Evolutionary conservation across 2,329 filamentous ascomycete species (phyloP).

Genomic region (Cladosporium cucumerinum): DNA sequence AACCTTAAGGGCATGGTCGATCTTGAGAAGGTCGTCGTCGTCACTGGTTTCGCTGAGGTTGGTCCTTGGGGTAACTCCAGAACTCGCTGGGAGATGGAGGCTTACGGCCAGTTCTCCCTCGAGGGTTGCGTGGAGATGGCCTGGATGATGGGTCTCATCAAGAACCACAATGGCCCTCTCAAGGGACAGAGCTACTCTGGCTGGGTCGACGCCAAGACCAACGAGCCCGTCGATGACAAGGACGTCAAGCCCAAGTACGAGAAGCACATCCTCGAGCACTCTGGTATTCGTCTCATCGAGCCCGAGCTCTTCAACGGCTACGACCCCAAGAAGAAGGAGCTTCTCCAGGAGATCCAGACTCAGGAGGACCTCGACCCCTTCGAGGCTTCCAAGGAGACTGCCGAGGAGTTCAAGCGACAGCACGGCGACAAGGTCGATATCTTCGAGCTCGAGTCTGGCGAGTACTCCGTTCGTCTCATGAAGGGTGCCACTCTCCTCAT

Average conservation of each 20-base stretch:
- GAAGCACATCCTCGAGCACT: slow-evolving; percentile 92
- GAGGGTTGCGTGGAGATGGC: slow-evolving; percentile 99
- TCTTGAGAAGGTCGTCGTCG: slow-evolving; percentile 94
- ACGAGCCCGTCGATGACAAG: slow-evolving; percentile 95
- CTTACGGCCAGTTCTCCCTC: slow-evolving; percentile 90
- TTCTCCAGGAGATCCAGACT: slow-evolving; percentile 96
- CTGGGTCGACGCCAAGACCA: slow-evolving; percentile 92
- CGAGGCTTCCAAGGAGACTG: slow-evolving; percentile 94
- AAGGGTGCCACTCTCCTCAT: slow-evolving; percentile 95
- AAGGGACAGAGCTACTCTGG: slow-evolving; percentile 97
- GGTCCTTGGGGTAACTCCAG: slow-evolving; percentile 98
- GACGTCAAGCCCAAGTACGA: slow-evolving; percentile 97
- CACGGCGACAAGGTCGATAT: slow-evolving; percentile 97
- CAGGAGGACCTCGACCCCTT: slow-evolving; percentile 97
- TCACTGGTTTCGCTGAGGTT: slow-evolving; percentile 93
- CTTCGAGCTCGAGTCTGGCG: slow-evolving; percentile 88
- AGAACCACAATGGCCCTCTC: slow-evolving; percentile 93
- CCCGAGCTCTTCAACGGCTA: slow-evolving; percentile 96
- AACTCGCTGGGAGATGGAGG: slow-evolving; percentile 99
- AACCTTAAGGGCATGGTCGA: slow-evolving; percentile 97
- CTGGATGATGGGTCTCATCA: slow-evolving; percentile 99
- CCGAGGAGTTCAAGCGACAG: slow-evolving; percentile 93
- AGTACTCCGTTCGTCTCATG: slow-evolving; percentile 90
- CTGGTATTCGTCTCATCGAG: slow-evolving; percentile 95
- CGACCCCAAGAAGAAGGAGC: slow-evolving; percentile 96